Conservation (phyloP, 2,329 filamentous ascomycete species). For the Diaporthe helianthi region DNA sequence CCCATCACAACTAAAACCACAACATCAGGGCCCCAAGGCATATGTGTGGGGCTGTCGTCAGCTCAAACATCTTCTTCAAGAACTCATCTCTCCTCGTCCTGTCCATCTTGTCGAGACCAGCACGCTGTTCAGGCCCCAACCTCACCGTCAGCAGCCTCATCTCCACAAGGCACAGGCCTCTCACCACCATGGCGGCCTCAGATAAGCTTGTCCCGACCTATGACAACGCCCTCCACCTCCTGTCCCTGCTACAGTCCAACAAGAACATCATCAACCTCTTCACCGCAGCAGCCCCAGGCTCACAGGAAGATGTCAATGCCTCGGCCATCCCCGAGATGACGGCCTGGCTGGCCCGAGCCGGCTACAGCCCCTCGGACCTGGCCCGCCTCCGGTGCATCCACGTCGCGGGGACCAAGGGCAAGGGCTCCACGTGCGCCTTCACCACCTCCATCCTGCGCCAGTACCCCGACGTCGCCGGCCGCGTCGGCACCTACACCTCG, state of each 20-base stretch:
- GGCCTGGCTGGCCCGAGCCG: constrained; percentile 77
- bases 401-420: constrained; percentile 93
- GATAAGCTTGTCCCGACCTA: constrained; percentile 51
- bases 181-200: constrained; percentile 30
- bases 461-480: constrained; percentile 43
- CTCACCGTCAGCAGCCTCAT: not conserved
- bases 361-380: constrained; percentile 65
- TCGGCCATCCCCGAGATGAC: constrained; percentile 82
- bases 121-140: not conserved
- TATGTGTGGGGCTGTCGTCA: constrained; percentile 19
- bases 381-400: constrained; percentile 68
- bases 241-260: constrained; percentile 83
- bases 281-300: constrained; percentile 49
- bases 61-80: constrained; percentile 13
- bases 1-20: not conserved
- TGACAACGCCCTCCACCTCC: constrained; percentile 73
- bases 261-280: constrained; percentile 67
- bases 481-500: constrained; percentile 81
- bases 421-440: constrained; percentile 87
- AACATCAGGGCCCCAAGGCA: not conserved
- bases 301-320: constrained; percentile 66
- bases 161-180: not conserved
- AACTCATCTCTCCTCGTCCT: not conserved
- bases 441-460: constrained; percentile 76
- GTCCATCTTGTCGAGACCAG: not conserved